These are phyloP conservation scores for Ulota crispa DNA, from an alignment of 225 moss, liverwort and hornwort species.

Conservation along the genomic window DNA sequence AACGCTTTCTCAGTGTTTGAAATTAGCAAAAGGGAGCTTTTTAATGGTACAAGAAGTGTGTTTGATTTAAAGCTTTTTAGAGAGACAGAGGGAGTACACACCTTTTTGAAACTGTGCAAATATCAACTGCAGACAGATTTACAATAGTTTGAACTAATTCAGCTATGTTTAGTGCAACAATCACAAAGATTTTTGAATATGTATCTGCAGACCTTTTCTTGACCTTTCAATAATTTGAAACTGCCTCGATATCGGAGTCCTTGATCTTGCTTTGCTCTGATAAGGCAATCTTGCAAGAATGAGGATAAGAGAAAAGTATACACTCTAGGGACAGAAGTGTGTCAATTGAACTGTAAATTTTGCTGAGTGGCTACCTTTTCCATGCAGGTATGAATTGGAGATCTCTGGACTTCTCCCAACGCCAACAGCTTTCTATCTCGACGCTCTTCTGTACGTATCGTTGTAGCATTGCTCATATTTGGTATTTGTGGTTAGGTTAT, in stretches of 20 bases:
- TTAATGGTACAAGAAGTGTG: too few species aligned
- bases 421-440: conserved; percentile 39
- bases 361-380: background rate
- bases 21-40: too few species aligned
- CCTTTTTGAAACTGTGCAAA: too few species aligned
- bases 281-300: background rate
- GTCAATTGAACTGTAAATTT: background rate
- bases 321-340: background rate
- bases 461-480: conserved; percentile 2
- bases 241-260: background rate
- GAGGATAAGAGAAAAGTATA: background rate
- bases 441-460: conserved; percentile 45
- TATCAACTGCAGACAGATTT: too few species aligned
- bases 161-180: background rate
- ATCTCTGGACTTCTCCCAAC: conserved; percentile 56
- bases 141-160: too few species aligned
- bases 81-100: too few species aligned
- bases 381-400: conserved; percentile 60
- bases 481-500: background rate
- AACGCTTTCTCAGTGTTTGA: too few species aligned
- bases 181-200: background rate
- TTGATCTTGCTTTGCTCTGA: background rate
- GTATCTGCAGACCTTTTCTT: background rate
- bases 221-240: background rate
- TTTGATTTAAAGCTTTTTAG: too few species aligned